Percentiles rank a stretch among this genome's conserved stretches.
Conservation (phyloP, 768 basidiomycete species). For the Tylopilus vinaceipallidus region DNA sequence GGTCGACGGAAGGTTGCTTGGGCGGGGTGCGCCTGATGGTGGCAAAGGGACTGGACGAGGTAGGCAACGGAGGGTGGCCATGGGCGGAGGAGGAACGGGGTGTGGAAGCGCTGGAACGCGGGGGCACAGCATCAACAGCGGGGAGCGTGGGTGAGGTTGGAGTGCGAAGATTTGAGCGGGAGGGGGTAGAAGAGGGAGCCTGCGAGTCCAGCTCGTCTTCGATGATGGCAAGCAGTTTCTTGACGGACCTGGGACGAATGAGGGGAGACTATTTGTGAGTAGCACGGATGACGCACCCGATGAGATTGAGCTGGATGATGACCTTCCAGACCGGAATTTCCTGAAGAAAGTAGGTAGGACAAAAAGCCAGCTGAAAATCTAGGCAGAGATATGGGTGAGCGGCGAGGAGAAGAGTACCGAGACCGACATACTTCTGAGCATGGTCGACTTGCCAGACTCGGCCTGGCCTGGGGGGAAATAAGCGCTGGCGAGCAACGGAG, state of each 20-base stretch:
- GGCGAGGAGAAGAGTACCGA: too few relatives aligned
- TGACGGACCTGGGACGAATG: constrained; percentile 46
- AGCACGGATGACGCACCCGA: constrained; percentile 40
- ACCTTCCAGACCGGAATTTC: constrained; percentile 61
- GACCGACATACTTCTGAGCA: constrained; percentile 25
- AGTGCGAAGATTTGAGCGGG: constrained; percentile 3
- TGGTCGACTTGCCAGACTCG: constrained; percentile 33
- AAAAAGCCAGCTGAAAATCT: constrained; percentile 72
- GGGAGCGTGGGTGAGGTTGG: background rate
- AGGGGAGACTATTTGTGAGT: background rate
- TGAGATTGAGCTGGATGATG: constrained; percentile 69
- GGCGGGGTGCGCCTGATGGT: background rate
- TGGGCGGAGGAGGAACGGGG: background rate
- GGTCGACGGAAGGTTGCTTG: background rate
- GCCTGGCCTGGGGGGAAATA: constrained; percentile 22
- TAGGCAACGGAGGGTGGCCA: background rate
- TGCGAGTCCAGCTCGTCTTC: constrained; percentile 42
- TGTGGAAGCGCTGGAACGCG: background rate
- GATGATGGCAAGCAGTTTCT: constrained; percentile 53
- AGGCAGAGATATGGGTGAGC: background rate
- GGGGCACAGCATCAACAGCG: background rate
- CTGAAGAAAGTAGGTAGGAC: constrained; percentile 55
- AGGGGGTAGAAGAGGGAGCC: background rate
- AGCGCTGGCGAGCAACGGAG: background rate
- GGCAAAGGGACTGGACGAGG: background rate